Base-by-base conservation (phyloP, 1,139 yeast genomes). In the Candida pseudoviswanathii region DNA sequence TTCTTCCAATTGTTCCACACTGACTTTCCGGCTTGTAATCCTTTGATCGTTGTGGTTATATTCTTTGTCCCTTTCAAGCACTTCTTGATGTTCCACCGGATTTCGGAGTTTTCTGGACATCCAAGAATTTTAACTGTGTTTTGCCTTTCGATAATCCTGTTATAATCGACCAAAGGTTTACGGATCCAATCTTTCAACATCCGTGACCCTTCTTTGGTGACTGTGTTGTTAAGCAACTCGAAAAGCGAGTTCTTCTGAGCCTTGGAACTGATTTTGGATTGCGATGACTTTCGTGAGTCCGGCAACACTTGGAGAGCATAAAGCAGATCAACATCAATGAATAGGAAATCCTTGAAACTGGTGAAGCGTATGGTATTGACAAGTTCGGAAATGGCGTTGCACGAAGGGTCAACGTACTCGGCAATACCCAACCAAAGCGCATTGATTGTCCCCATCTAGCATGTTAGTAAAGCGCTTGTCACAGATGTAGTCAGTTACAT, bases 271-370 rank as follows among this genome's bases (percentile, higher is more conserved):
- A 31, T 33, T 3, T 46, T 42, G 2, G 33, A 6, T 22, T 44
- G 51, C 4, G n/a, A 25, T 21, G 47, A 47, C 9, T 39, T 26
- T 5, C 42, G 30, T 6, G 41, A 33, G 1, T 65, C 64, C 3
- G 54, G 42, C 34, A 71, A 58, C 1, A 73, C 60, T 39, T 61
- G 61, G 4, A 73, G 51, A 0, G 77, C 62, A 32, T 56, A 51
- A 30, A 73, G 54, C 37, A 73, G 61, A 43, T 71, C 73, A n/a
- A 63, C 57, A 55, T 73, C 77, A 26, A 73, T 49, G 31, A 62
- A 56, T 67, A 73, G 59, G 10, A 50, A 45, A 31, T 60, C 57
- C n/a, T 55, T 46, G 7, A 59, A 36, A 24, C 34, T 41, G 16
- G 34, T 26, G 32, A 46, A 41, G 24, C 48, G 50, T 3, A 51